Conservation (phyloP, 345 rosid genomes). For the Heritiera littoralis region DNA sequence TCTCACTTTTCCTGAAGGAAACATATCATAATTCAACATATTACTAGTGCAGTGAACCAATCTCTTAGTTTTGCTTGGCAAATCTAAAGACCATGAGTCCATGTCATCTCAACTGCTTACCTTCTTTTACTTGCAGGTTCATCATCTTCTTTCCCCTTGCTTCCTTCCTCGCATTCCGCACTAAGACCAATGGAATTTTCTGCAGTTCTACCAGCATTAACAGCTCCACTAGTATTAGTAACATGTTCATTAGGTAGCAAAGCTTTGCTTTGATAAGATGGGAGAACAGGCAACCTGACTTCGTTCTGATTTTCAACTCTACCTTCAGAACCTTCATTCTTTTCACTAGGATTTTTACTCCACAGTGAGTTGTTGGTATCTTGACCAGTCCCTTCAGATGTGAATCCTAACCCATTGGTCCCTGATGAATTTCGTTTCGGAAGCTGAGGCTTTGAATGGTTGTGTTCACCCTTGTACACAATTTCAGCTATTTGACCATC, state of each 20-base stretch:
- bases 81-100: neutral
- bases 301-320: conserved; percentile 48
- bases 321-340: conserved; percentile 45
- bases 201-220: conserved; percentile 43
- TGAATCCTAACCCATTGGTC: conserved; percentile 44
- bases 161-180: conserved; percentile 66
- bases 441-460: conserved; percentile 77
- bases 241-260: conserved; percentile 35
- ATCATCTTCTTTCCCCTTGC: conserved; percentile 59
- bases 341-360: conserved; percentile 41
- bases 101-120: conserved; percentile 36
- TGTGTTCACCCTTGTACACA: conserved; percentile 94
- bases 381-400: conserved; percentile 45
- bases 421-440: conserved; percentile 56
- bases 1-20: conserved; percentile 56
- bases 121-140: conserved; percentile 72
- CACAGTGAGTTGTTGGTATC: conserved; percentile 32
- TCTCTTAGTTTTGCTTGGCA: neutral
- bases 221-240: conserved; percentile 25
- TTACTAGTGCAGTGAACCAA: neutral
- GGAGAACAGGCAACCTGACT: conserved; percentile 27
- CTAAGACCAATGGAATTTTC: conserved; percentile 66
- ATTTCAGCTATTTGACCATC: conserved; percentile 92
- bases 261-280: conserved; percentile 34
- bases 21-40: conserved; percentile 6